These are phyloP conservation scores for Prunus campanulata DNA, from an alignment of 306 rosid genomes.

Conservation along the genomic window DNA sequence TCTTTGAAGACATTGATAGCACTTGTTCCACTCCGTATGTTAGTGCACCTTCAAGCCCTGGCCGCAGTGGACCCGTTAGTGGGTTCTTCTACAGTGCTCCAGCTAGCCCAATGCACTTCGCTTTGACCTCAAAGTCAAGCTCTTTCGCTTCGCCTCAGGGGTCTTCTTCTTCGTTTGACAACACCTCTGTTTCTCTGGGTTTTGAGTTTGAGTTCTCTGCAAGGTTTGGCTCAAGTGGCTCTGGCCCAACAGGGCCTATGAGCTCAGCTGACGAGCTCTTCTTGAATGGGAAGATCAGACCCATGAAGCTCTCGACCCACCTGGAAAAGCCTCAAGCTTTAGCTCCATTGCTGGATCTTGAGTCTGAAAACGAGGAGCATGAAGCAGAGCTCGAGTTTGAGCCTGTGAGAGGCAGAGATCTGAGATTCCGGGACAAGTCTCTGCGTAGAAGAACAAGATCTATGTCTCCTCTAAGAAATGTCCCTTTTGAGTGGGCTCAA, in stretches of 20 bases:
- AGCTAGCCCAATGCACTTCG: slow-evolving; percentile 88
- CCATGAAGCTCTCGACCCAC: slow-evolving; percentile 85
- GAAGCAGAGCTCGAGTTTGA: slow-evolving; percentile 17
- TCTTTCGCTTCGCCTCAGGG: background rate
- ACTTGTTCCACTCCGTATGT: slow-evolving; percentile 92
- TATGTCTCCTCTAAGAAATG: slow-evolving; percentile 73
- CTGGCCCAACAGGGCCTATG: slow-evolving; percentile 58
- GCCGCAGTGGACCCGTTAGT: slow-evolving; percentile 43
- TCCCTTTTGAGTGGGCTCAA: slow-evolving; percentile 52
- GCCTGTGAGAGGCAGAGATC: slow-evolving; percentile 79
- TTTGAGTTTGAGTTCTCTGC: slow-evolving; percentile 92
- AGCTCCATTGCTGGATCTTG: slow-evolving; percentile 79
- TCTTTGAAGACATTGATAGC: slow-evolving; percentile 68
- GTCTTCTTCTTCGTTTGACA: slow-evolving; percentile 16
- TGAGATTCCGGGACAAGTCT: slow-evolving; percentile 60
- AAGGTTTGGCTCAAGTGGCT: slow-evolving; percentile 48
- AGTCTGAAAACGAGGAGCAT: slow-evolving; percentile 37
- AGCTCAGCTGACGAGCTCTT: slow-evolving; percentile 91
- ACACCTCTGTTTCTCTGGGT: slow-evolving; percentile 32
- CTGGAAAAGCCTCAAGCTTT: slow-evolving; percentile 73
- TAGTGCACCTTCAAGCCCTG: slow-evolving; percentile 95
- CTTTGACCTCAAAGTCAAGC: slow-evolving; percentile 39
- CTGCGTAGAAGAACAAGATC: slow-evolving; percentile 84
- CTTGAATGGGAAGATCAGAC: slow-evolving; percentile 92
- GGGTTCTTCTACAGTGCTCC: slow-evolving; percentile 95